Percentiles rank a stretch among this genome's conserved stretches.
Evolutionary conservation across 139 green algal genomes (phyloP).

Genomic region (Chlorella sorokiniana): DNA sequence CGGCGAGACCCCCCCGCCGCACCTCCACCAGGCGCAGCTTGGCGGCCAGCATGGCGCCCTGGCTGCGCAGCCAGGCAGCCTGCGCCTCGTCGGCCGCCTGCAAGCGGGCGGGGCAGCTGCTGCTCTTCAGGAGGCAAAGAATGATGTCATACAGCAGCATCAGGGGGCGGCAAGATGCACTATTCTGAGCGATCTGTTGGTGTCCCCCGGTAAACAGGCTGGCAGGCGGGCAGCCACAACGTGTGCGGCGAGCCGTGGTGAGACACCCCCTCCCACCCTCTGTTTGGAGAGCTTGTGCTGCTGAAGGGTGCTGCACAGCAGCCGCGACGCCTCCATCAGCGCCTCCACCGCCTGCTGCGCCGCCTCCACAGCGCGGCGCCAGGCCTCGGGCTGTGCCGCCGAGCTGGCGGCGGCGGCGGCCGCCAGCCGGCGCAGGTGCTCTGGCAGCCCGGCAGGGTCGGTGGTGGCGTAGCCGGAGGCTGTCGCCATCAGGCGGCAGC

Average conservation of each 20-base stretch:
- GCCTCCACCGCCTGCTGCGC: constrained; percentile 7
- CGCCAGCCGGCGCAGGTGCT: constrained; percentile 24
- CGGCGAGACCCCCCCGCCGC: background rate
- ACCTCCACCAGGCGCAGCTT: constrained; percentile 32
- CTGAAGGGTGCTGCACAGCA: background rate
- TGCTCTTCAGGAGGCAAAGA: no score
- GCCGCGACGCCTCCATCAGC: background rate
- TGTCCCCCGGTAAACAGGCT: no score
- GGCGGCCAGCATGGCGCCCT: constrained; percentile 3
- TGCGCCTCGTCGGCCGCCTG: constrained; percentile 23
- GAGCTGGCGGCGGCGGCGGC: background rate
- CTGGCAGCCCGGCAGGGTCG: constrained; percentile 15
- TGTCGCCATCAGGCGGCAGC: background rate
- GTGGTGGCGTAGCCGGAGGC: constrained; percentile 6
- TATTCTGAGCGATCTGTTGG: no score
- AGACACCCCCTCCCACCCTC: no score
- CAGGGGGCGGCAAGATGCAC: background rate
- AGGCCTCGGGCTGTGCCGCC: background rate
- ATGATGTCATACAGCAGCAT: background rate
- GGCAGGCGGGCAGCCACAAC: no score
- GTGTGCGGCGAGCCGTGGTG: no score
- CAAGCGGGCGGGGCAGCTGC: background rate
- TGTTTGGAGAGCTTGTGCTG: constrained; percentile 3
- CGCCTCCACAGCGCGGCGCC: background rate
- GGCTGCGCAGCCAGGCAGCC: background rate